Evolutionary conservation across 352 stramenopile species (phyloP), one percentile per base, ranked within the genome.

Genomic region (Phytopythium mirpurense): DNA sequence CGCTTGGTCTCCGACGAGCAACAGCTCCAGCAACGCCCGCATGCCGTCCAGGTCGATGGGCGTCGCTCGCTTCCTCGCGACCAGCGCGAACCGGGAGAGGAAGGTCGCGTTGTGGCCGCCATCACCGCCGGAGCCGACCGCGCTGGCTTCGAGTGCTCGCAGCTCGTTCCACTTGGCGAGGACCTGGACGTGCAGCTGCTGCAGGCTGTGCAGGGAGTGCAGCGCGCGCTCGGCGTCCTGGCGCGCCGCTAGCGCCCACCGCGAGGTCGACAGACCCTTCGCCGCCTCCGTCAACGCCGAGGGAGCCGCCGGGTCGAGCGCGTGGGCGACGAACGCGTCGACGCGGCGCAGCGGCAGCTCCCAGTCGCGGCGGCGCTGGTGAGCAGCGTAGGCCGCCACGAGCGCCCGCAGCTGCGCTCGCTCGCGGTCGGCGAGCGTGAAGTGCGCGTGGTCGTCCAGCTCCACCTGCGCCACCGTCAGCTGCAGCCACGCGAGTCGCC

Each of bases 361-460:
- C 77, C 79, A 90, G 14, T 67, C 66, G 52, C 86, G 69, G 24
- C 67, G 56, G 57, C 76, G 67, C 26, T 90, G 59, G 27, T 83
- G 56, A 26, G 70, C 57, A 24, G 56, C 64, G 51, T 94, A 94
- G 1, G 74, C 69, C 2, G 59, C 54, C 32, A 82, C 80, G 7
- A 90, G 59, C 24, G 70, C 68, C 9, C 74, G 72, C 9, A 96
- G 43, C 56, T 90, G 74, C 14, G 75, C 68, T 21, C 68, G 57
- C n/a, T 93, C 46, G 41, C 80, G 68, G 35, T 95, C 87, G 24
- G 72, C 68, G 1, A 89, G 57, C 23, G 67, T 57, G 52, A 95
- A 94, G 6, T 63, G 58, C 4, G 52, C 66, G 55, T 96, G 80
- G 49, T 96, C 87, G 34, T 94, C 78, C 16, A 96, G 66, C 26